Base-by-base conservation (phyloP, 192 early-diverging fungal species). In the Gaertneriomyces sp. region DNA sequence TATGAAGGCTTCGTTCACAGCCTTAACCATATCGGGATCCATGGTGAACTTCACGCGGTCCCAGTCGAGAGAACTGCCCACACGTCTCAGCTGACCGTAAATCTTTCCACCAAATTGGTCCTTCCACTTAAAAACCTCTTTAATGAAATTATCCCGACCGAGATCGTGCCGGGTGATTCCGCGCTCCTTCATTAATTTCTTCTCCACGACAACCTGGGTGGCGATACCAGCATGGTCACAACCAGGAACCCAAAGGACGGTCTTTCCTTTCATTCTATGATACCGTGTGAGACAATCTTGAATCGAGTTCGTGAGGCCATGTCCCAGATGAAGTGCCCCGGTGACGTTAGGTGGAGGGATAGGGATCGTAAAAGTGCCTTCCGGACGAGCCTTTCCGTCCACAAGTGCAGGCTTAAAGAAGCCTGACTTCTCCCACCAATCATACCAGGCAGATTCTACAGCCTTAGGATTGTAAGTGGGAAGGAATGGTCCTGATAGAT, bases 321-420 rank as follows among this genome's bases (percentile, higher is more conserved):
- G 97, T 19, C 97, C 84, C 65, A 96, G 87, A 69, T 99, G 95
- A 53, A 99, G 87, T 58, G 87, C 86, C 61, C 97, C 97, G 16
- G 97, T 99, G 47, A 99, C 90, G 74, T 99, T 99, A n/a, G 97
- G 97, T 69, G 97, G 97, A 10, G 95, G 97, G 11, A 91, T 87
- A n/a, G 94, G 87, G 66, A 99, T 86, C 41, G 96, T 89, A 78
- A 93, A 98, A 38, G 83, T 72, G 59, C 92, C 94, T 61, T 89
- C 89, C 9, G 87, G 76, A 57, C 81, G 85, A 68, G 81, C 62
- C 68, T 89, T 81, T 53, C 90, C 93, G 62, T 91, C 85, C 19
- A 76, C 66, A 56, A 91, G 76, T 64, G 87, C 76, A 10, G 97
- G 97, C 70, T 93, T 82, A 69, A 99, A 98, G 75, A 83, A 92